These are phyloP conservation scores for Sophora flavescens DNA, from an alignment of 306 rosid species.

Conservation along the genomic window DNA sequence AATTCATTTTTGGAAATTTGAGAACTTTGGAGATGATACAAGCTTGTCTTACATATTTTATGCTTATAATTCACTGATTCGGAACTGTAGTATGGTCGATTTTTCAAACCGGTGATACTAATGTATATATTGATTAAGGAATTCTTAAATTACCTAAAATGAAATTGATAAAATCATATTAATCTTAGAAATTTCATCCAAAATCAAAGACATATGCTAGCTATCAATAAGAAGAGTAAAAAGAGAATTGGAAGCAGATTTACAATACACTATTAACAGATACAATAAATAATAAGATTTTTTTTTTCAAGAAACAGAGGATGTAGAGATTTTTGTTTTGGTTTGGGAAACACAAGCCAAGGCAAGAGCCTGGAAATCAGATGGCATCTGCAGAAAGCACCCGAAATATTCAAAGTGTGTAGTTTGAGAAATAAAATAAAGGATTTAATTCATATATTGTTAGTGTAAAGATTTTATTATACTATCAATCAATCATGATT, in stretches of 20 bases:
- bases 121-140: not conserved
- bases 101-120: not conserved
- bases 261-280: not conserved
- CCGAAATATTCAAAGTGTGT: no score
- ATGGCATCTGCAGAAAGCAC: not conserved
- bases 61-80: not conserved
- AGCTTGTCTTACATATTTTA: not conserved
- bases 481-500: no score
- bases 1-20: slow-evolving; percentile 17
- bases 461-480: no score
- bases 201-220: not conserved
- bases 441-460: no score
- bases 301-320: no score
- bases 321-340: not conserved
- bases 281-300: not conserved
- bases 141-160: not conserved
- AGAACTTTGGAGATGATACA: not conserved
- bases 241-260: not conserved
- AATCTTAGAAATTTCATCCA: not conserved
- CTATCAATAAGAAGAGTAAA: not conserved
- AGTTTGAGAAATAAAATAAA: no score
- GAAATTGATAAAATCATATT: not conserved
- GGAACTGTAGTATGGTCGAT: not conserved
- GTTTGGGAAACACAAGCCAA: not conserved
- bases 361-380: slow-evolving; percentile 1